Evolutionary conservation across 495 filamentous ascomycete genomes (phyloP).

Genomic region (Aspergillus campestris): DNA sequence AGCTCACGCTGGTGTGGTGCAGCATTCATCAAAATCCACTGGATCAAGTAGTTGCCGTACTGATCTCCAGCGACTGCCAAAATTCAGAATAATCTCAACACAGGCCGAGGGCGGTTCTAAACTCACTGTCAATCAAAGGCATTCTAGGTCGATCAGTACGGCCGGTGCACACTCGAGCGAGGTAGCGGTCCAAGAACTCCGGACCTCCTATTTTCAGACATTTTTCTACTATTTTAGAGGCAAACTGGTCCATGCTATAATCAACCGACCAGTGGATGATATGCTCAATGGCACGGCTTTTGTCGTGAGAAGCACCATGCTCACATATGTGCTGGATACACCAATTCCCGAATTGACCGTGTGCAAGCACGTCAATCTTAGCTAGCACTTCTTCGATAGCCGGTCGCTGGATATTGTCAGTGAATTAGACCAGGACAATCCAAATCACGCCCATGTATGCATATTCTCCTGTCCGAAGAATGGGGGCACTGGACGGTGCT

Average conservation of each 20-base stretch:
- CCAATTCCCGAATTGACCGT: conserved; percentile 99
- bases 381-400: conserved; percentile 93
- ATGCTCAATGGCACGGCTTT: conserved; percentile 88
- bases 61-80: conserved; percentile 81
- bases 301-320: conserved; percentile 85
- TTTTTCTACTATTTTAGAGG: conserved; percentile 98
- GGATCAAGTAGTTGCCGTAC: conserved; percentile 96
- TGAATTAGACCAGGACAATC: conserved; percentile 1
- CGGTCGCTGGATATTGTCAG: conserved; percentile 59
- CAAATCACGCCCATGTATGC: too few species aligned
- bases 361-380: conserved; percentile 90
- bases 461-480: not conserved
- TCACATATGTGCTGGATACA: conserved; percentile 99
- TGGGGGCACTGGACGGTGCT: not conserved
- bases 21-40: conserved; percentile 89
- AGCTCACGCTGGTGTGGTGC: conserved; percentile 82
- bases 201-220: conserved; percentile 92
- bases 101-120: not conserved
- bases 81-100: conserved; percentile 17
- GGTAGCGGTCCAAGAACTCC: conserved; percentile 88
- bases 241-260: conserved; percentile 99
- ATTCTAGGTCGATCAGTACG: conserved; percentile 88
- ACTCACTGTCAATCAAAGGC: conserved; percentile 87
- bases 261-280: conserved; percentile 86
- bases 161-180: conserved; percentile 87